phyloP scores from a whole-genome alignment of 768 basidiomycete species.

The Pholiota microspora region DNA sequence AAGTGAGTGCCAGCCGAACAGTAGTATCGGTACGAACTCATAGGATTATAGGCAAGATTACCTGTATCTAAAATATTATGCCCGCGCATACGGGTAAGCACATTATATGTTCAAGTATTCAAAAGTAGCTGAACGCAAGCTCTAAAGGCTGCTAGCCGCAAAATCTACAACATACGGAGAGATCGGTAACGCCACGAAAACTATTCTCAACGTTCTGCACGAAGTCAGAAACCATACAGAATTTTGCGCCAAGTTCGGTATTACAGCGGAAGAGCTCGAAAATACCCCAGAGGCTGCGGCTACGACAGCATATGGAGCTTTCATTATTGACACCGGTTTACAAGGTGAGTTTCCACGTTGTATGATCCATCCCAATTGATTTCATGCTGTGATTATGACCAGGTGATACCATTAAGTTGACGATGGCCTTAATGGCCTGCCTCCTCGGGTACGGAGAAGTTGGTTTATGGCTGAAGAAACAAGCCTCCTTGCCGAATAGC shows the following conservation, averaged over 20 bases:
- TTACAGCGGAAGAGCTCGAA: conserved; percentile 59
- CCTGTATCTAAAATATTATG: conserved; percentile 79
- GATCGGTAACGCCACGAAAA: conserved; percentile 62
- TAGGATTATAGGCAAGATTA: conserved; percentile 66
- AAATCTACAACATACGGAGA: conserved; percentile 67
- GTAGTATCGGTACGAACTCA: not conserved
- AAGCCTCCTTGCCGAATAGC: conserved; percentile 41
- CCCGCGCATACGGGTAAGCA: conserved; percentile 71
- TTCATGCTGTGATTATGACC: not conserved
- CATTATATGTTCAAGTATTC: not conserved
- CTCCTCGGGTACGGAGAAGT: conserved; percentile 92
- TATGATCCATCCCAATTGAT: not conserved
- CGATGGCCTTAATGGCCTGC: conserved; percentile 85
- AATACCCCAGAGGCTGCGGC: conserved; percentile 62
- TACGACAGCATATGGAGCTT: conserved; percentile 86
- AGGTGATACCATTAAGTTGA: conserved; percentile 70
- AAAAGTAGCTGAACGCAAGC: not conserved
- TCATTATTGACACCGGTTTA: conserved; percentile 75
- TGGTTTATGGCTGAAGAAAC: conserved; percentile 75
- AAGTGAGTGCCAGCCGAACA: conserved; percentile 43
- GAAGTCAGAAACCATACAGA: conserved; percentile 73
- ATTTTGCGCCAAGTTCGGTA: conserved; percentile 71
- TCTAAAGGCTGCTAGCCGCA: conserved; percentile 64
- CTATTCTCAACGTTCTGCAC: conserved; percentile 58
- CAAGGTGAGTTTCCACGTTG: conserved; percentile 41